Evolutionary conservation across 2,329 filamentous ascomycete species (phyloP).

Genomic region (Torrubiellomyces zombiae): DNA sequence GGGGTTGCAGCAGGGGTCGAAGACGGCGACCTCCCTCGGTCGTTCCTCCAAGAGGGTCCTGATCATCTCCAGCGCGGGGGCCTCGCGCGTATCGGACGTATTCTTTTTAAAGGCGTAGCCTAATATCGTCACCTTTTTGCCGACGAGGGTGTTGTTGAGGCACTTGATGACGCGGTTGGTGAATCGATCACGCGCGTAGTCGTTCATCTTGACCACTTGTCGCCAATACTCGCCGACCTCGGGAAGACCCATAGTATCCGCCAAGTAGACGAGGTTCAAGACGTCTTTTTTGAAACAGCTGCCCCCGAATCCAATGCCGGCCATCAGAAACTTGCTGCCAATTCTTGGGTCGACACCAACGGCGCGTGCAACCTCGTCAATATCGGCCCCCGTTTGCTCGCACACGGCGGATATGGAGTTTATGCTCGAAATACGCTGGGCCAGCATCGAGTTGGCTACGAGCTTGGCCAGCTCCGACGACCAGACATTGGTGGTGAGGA

Average conservation of each 20-base stretch:
- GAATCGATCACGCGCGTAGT: constrained; percentile 56
- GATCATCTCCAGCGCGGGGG: constrained; percentile 51
- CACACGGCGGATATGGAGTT: constrained; percentile 70
- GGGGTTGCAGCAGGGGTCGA: constrained; percentile 46
- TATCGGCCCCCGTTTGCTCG: constrained; percentile 57
- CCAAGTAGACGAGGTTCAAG: constrained; percentile 55
- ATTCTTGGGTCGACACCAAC: constrained; percentile 57
- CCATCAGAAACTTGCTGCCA: constrained; percentile 55
- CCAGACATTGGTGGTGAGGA: constrained; percentile 58
- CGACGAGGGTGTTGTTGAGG: constrained; percentile 50
- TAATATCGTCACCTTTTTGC: constrained; percentile 56
- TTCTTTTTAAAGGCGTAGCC: constrained; percentile 72
- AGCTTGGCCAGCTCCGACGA: constrained; percentile 68
- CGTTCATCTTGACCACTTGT: constrained; percentile 59
- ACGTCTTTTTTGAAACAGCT: constrained; percentile 75
- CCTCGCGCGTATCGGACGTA: constrained; percentile 59
- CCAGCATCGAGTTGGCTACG: constrained; percentile 64
- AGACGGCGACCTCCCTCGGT: constrained; percentile 47
- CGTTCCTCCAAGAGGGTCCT: constrained; percentile 47
- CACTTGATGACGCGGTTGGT: constrained; percentile 46
- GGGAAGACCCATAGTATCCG: constrained; percentile 49
- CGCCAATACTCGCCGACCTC: constrained; percentile 65
- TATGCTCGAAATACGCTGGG: constrained; percentile 66
- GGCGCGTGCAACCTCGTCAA: constrained; percentile 53
- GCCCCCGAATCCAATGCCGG: constrained; percentile 63